Conservation (phyloP, 2,329 filamentous ascomycete genomes). For the Periglandula ipomoeae region DNA sequence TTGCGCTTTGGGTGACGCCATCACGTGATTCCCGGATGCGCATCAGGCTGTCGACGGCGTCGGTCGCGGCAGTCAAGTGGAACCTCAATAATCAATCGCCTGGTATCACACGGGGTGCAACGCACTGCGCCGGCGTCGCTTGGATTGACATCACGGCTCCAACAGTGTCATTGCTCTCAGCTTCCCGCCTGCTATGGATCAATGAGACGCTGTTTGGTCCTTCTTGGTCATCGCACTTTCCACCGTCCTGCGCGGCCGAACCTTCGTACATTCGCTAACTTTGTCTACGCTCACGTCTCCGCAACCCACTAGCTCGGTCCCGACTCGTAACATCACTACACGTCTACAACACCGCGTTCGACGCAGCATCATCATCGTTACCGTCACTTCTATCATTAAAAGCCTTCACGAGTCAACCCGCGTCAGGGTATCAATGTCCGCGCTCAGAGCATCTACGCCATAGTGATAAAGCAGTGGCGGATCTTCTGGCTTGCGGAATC, state of each 20-base stretch:
- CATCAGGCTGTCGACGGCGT: background rate
- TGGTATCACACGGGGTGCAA: constrained; percentile 7
- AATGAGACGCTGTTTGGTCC: background rate
- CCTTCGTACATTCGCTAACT: constrained; percentile 4
- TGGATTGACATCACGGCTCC: background rate
- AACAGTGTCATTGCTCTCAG: background rate
- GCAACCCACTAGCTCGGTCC: constrained; percentile 13
- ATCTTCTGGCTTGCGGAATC: constrained; percentile 3
- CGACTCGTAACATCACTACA: constrained; percentile 11
- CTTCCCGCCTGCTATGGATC: background rate
- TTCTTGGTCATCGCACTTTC: background rate
- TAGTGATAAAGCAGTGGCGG: background rate
- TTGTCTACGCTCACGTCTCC: constrained; percentile 9
- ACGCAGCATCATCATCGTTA: constrained; percentile 1
- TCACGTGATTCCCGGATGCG: constrained; percentile 5
- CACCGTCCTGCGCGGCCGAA: constrained; percentile 7
- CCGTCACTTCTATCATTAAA: background rate
- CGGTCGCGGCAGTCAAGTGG: background rate
- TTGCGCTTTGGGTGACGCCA: background rate
- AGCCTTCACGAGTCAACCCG: constrained; percentile 1
- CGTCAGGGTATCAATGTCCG: constrained; percentile 12
- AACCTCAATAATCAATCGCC: constrained; percentile 5
- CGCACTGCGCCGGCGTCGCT: constrained; percentile 7
- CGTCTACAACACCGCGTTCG: background rate
- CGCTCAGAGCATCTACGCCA: background rate